A percentile compares a stretch with the other conserved stretches of the same genome.
phyloP scores from a whole-genome alignment of 2,329 filamentous ascomycete species.

The Xylaria polymorpha region DNA sequence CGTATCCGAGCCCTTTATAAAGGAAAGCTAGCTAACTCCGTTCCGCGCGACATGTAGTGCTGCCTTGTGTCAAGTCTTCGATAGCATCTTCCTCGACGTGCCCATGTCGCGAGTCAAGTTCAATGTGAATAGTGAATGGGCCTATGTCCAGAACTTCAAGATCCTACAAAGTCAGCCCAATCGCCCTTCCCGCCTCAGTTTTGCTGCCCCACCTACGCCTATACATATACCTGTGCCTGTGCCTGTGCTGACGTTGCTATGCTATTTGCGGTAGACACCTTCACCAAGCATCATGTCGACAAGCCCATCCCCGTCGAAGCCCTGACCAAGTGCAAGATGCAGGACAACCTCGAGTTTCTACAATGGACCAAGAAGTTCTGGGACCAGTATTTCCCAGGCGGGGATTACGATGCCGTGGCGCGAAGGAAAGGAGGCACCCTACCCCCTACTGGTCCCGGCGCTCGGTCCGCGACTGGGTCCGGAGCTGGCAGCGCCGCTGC shows the following conservation, averaged over 20 bases:
- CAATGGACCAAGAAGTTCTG: constrained; percentile 98
- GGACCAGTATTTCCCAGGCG: constrained; percentile 97
- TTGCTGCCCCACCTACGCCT: background rate
- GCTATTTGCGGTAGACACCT: constrained; percentile 69
- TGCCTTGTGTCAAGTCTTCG: constrained; percentile 95
- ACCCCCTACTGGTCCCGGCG: constrained; percentile 60
- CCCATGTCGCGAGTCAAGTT: constrained; percentile 98
- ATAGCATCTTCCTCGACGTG: constrained; percentile 96
- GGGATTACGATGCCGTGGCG: constrained; percentile 91
- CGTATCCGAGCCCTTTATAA: too few relatives aligned
- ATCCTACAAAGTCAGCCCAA: constrained; percentile 84
- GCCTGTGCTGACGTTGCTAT: constrained; percentile 23
- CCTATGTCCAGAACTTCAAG: constrained; percentile 99
- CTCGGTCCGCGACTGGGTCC: constrained; percentile 51
- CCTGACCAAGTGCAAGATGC: constrained; percentile 99
- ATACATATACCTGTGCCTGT: background rate
- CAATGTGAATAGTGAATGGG: constrained; percentile 96
- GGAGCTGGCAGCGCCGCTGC: constrained; percentile 62
- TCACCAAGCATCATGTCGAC: constrained; percentile 87
- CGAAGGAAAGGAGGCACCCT: constrained; percentile 83
- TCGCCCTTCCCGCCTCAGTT: constrained; percentile 19
- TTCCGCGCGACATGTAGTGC: constrained; percentile 67
- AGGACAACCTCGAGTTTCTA: constrained; percentile 98
- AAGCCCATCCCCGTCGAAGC: constrained; percentile 88
- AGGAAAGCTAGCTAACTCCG: constrained; percentile 39